These are phyloP conservation scores for Prunus davidiana DNA, from an alignment of 306 rosid genomes.

Conservation along the genomic window DNA sequence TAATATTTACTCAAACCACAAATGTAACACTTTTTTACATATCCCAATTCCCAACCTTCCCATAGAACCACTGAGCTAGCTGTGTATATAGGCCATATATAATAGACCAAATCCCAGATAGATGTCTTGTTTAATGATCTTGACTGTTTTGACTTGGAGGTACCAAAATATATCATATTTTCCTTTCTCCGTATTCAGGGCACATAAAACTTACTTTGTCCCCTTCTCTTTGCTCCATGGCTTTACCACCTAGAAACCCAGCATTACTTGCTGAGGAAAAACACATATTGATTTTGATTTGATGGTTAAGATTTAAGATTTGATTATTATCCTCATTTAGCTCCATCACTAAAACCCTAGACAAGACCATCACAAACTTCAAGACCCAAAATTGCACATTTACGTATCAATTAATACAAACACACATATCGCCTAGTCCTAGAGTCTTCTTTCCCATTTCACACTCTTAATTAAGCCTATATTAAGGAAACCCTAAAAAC, in stretches of 20 bases:
- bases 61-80: background rate
- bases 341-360: constrained; percentile 16
- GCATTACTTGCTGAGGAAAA: constrained; percentile 13
- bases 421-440: background rate
- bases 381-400: background rate
- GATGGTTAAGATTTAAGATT: constrained; percentile 50
- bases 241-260: background rate
- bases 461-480: constrained; percentile 1
- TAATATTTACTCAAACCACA: background rate
- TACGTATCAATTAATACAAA: background rate
- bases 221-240: constrained; percentile 12
- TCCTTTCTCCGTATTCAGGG: constrained; percentile 25
- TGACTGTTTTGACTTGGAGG: background rate
- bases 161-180: background rate
- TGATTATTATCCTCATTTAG: constrained; percentile 4
- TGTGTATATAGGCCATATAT: background rate
- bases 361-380: constrained; percentile 31
- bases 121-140: background rate
- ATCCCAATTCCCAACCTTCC: background rate
- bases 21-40: background rate
- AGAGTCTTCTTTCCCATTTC: background rate
- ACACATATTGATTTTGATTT: constrained; percentile 40
- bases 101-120: background rate
- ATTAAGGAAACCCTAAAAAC: constrained; percentile 25
- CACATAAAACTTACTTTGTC: constrained; percentile 34